Conservation (phyloP, 73 alveolate genomes). For the Breviolum minutum region DNA sequence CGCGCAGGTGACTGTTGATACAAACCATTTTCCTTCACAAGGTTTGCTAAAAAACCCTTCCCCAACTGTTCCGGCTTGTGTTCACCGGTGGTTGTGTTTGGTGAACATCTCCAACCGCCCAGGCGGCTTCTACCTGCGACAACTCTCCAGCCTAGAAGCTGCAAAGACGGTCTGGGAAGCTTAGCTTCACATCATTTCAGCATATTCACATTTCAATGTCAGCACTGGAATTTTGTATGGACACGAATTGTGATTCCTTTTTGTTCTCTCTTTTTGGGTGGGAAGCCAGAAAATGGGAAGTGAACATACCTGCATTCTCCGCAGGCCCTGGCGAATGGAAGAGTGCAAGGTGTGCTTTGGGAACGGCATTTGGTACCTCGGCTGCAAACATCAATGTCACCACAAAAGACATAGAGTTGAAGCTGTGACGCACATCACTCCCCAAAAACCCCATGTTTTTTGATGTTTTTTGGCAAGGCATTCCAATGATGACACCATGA, state of each 20-base stretch:
- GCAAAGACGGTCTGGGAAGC: constrained; percentile 40
- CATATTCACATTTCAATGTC: no score
- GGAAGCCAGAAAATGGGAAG: neutral
- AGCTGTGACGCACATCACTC: no score
- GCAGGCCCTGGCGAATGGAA: constrained; percentile 50
- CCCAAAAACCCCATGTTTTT: neutral
- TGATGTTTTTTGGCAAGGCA: neutral
- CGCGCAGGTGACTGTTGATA: no score
- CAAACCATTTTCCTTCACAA: no score
- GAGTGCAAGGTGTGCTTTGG: constrained; percentile 54
- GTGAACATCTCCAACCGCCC: neutral
- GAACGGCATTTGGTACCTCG: constrained; percentile 18
- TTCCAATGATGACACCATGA: neutral
- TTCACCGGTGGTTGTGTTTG: no score
- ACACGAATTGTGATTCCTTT: no score
- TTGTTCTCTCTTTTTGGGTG: neutral
- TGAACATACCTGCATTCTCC: neutral
- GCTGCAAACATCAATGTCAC: neutral
- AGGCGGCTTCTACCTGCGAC: constrained; percentile 75
- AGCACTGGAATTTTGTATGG: no score
- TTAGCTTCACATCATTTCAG: neutral
- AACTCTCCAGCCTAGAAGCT: constrained; percentile 42
- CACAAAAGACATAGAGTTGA: no score
- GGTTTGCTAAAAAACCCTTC: no score
- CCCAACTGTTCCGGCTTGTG: no score